Evolutionary conservation across 495 filamentous ascomycete species (phyloP).

Genomic region (Annulohypoxylon stygium): DNA sequence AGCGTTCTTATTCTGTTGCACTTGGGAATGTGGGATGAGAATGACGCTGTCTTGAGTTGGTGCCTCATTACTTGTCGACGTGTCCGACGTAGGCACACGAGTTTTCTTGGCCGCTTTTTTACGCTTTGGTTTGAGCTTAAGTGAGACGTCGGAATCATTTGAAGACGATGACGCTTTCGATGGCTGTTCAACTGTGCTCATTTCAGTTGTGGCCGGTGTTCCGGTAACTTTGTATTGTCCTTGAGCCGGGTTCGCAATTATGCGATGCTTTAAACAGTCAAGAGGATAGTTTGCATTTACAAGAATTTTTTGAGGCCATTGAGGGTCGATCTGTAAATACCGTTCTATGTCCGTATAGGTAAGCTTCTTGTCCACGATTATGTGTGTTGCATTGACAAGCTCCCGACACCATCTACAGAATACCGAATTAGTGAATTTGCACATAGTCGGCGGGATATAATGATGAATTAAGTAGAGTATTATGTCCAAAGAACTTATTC

Average conservation of each 20-base stretch:
- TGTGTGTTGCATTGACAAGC: constrained; percentile 69
- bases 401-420: constrained; percentile 52
- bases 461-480: not conserved
- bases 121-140: constrained; percentile 49
- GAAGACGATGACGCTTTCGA: constrained; percentile 14
- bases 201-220: constrained; percentile 1
- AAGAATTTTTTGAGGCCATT: constrained; percentile 54
- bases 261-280: constrained; percentile 77
- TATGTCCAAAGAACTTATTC: not conserved
- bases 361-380: constrained; percentile 82
- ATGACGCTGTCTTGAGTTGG: constrained; percentile 24
- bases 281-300: constrained; percentile 85
- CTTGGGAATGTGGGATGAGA: constrained; percentile 31
- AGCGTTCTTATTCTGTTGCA: not conserved
- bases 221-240: constrained; percentile 70
- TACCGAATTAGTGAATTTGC: constrained; percentile 11
- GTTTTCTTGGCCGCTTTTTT: constrained; percentile 22
- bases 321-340: constrained; percentile 39
- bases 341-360: constrained; percentile 73
- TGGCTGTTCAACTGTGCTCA: constrained; percentile 9
- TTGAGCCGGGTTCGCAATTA: constrained; percentile 70
- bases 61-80: constrained; percentile 33
- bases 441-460: not conserved
- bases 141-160: constrained; percentile 40
- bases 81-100: constrained; percentile 3